Evolutionary conservation across 352 stramenopile species (phyloP), one percentile per base, ranked within the genome.

Genomic region (Globisporangium nodosum): DNA sequence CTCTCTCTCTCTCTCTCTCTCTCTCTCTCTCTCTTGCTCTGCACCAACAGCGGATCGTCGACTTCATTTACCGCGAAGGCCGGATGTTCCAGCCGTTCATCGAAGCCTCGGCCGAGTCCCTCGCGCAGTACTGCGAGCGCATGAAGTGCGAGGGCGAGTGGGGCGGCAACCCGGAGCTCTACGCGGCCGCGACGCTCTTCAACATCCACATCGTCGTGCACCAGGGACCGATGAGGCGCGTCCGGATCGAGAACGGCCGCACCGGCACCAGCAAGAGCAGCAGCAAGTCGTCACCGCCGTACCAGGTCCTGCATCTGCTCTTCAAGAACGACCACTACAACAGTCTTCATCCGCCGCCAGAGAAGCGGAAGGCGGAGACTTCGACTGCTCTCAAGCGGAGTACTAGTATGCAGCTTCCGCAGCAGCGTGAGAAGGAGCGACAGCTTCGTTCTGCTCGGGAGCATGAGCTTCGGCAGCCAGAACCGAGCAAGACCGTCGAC

Each of bases 151-250:
- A 81, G 45, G 79, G 74, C 20, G 65, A 78, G 49, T 87, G 74
- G 79, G 78, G 79, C 13, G 79, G 79, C 51, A 81, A 87, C 57
- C 63, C 70, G 15, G 79, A 89, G 62, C 58, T 89, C 35, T 89
- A 75, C 61, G 76, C 74, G 8, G 75, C 74, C 1, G 74, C 79
- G 30, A 73, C 61, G 49, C 67, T 81, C 35, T 87, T 86, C 54
- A 77, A 83, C 53, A 67, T 78, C 13, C 66, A 85, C 61, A 76
- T 89, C 37, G 68, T 89, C 12, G 68, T 89, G 3, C 76, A 89
- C 63, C 79, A 77, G 54, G 72, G 74, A 1, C 70, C 70, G 4
- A 58, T 72, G 52, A 73, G 73, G 2, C 70, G 68, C 30, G 64
- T 85, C 11, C 62, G 72, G n/a, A 70, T 85, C 20, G 65, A 73